Percentiles rank a stretch among this genome's conserved stretches.
Conservation (phyloP, 2,329 filamentous ascomycete genomes). For the Colletotrichum sidae region DNA sequence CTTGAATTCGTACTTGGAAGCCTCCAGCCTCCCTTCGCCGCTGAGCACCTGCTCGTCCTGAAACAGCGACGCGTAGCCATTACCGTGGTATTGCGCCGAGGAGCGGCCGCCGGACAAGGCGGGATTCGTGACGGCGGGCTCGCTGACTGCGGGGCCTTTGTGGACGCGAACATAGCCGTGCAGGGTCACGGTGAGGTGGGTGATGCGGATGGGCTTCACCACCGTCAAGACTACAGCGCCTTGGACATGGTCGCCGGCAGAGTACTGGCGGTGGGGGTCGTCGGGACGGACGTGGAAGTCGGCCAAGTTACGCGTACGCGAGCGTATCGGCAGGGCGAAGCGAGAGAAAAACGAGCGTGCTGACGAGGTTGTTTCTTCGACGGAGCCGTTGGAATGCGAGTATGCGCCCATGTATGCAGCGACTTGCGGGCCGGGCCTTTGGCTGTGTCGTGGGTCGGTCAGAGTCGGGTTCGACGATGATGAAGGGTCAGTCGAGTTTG, state of each 20-base stretch:
- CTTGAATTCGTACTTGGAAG: conserved; percentile 83
- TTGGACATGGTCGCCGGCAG: conserved; percentile 78
- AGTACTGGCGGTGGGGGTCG: conserved; percentile 82
- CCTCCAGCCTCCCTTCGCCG: conserved; percentile 79
- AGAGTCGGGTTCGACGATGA: conserved; percentile 18
- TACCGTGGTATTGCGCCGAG: conserved; percentile 72
- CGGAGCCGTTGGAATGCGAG: conserved; percentile 53
- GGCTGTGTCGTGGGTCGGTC: conserved; percentile 32
- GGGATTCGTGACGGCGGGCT: conserved; percentile 59
- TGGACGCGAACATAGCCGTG: conserved; percentile 85
- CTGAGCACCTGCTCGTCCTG: conserved; percentile 85
- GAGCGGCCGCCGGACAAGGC: conserved; percentile 50
- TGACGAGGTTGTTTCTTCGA: conserved; percentile 54
- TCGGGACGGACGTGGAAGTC: conserved; percentile 84
- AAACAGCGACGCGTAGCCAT: conserved; percentile 84
- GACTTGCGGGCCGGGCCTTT: conserved; percentile 37
- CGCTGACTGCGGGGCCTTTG: conserved; percentile 72
- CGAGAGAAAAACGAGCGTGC: conserved; percentile 63
- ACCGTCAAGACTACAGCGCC: conserved; percentile 80
- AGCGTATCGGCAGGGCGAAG: conserved; percentile 62
- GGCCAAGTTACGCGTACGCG: conserved; percentile 71
- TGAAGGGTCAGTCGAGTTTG: conserved; percentile 41
- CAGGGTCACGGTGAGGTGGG: conserved; percentile 81
- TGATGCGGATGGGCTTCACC: conserved; percentile 80
- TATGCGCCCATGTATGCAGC: conserved; percentile 58